These are phyloP conservation scores for Aspergillus caelatus DNA, from an alignment of 2,329 filamentous ascomycete genomes.

Conservation along the genomic window DNA sequence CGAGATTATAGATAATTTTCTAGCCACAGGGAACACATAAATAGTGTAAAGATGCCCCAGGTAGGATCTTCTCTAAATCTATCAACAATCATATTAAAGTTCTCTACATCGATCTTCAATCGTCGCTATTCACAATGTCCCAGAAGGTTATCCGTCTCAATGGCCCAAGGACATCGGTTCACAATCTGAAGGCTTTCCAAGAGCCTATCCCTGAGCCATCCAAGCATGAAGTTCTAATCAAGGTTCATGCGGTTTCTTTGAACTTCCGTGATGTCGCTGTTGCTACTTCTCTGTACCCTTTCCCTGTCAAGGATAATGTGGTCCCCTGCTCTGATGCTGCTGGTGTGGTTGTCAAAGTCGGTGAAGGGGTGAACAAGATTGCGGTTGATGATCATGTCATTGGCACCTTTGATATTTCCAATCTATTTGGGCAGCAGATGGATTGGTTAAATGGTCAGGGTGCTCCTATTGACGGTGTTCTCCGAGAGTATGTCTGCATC, in stretches of 20 bases:
- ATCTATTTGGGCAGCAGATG: constrained; percentile 13
- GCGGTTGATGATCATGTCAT: constrained; percentile 55
- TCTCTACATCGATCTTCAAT: neutral
- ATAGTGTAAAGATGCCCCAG: neutral
- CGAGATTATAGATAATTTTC: neutral
- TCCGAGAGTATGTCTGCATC: constrained; percentile 43
- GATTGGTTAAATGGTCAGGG: constrained; percentile 26
- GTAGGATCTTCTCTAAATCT: neutral
- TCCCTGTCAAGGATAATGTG: constrained; percentile 49
- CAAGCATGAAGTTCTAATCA: constrained; percentile 69
- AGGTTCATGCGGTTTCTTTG: constrained; percentile 47
- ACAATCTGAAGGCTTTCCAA: neutral
- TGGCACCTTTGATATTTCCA: constrained; percentile 14
- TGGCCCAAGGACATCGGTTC: neutral
- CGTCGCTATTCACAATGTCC: neutral
- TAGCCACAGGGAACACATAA: neutral
- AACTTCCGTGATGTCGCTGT: constrained; percentile 48
- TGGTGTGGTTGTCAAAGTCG: constrained; percentile 48
- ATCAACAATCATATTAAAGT: neutral
- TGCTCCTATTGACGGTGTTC: constrained; percentile 36
- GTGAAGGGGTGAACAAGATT: constrained; percentile 55
- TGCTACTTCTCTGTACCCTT: constrained; percentile 51
- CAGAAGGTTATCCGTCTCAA: neutral
- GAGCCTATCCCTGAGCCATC: constrained; percentile 57
- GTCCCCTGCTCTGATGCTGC: constrained; percentile 46